Percentiles rank a stretch among this genome's conserved stretches.
phyloP scores from a whole-genome alignment of 805 yeast genomes.

The Danielia reshetovae region DNA sequence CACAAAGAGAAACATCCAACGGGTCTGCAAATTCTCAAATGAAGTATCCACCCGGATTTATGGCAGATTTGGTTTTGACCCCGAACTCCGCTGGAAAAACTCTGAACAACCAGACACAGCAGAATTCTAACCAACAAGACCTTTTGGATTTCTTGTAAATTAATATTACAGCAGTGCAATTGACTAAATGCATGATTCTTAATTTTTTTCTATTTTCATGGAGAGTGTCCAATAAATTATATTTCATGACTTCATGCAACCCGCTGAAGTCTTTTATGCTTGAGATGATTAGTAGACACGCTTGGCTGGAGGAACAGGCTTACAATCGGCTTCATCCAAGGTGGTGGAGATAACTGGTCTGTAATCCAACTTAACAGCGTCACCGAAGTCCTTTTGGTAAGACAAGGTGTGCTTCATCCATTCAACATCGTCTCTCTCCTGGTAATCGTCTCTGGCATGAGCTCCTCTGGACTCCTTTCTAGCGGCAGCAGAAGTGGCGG shows the following conservation, averaged over 20 bases:
- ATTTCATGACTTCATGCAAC: slow-evolving; percentile 2
- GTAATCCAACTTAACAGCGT: slow-evolving; percentile 69
- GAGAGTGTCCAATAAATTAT: slow-evolving; percentile 1
- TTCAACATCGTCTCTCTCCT: slow-evolving; percentile 89
- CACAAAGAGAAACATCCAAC: neutral
- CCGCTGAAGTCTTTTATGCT: neutral
- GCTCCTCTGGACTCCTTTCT: slow-evolving; percentile 99
- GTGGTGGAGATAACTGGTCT: slow-evolving; percentile 81
- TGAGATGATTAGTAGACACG: slow-evolving; percentile 71
- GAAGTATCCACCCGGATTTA: slow-evolving; percentile 31
- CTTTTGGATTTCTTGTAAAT: slow-evolving; percentile 14
- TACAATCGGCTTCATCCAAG: slow-evolving; percentile 88
- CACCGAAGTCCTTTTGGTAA: slow-evolving; percentile 77
- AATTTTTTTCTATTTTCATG: neutral
- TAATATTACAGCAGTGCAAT: too few relatives aligned
- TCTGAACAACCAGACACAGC: neutral
- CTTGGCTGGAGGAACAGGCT: slow-evolving; percentile 93
- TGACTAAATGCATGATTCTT: slow-evolving; percentile 12
- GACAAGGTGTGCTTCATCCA: slow-evolving; percentile 98
- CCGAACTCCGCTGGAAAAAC: slow-evolving; percentile 18
- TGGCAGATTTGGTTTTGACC: slow-evolving; percentile 23
- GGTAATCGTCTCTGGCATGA: slow-evolving; percentile 97
- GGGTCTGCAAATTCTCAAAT: neutral
- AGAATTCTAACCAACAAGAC: slow-evolving; percentile 4
- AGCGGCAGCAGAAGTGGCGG: slow-evolving; percentile 90